Evolutionary conservation across 2,329 filamentous ascomycete genomes (phyloP).

Genomic region (Aspergillus japonicus): DNA sequence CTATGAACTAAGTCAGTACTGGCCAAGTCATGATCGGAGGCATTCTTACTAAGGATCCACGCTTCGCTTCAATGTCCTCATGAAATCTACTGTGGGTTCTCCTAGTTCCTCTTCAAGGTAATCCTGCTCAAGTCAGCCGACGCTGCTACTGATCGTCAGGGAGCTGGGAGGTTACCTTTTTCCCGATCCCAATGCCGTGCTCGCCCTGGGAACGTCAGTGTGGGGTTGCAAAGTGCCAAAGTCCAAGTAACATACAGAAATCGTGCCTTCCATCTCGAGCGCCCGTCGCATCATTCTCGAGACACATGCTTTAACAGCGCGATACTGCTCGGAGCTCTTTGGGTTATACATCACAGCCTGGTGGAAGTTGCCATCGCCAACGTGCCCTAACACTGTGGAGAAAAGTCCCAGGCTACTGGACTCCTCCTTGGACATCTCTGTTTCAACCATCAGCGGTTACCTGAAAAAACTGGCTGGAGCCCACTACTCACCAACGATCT

Average conservation of each 20-base stretch:
- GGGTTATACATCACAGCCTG: slow-evolving; percentile 83
- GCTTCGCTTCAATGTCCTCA: slow-evolving; percentile 4
- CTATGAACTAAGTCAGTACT: neutral
- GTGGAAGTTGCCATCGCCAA: slow-evolving; percentile 91
- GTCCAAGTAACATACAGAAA: slow-evolving; percentile 51
- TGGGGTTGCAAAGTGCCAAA: neutral
- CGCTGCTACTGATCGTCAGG: rapidly evolving
- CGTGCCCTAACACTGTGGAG: slow-evolving; percentile 79
- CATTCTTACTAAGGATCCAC: slow-evolving; percentile 1
- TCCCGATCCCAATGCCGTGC: slow-evolving; percentile 79
- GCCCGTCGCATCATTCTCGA: slow-evolving; percentile 82
- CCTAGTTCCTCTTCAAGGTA: slow-evolving; percentile 2
- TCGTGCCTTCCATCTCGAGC: slow-evolving; percentile 86
- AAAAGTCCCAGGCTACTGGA: slow-evolving; percentile 81
- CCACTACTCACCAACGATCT: slow-evolving; percentile 52
- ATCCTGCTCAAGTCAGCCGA: neutral
- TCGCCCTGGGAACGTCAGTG: slow-evolving; percentile 54
- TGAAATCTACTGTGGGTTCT: neutral
- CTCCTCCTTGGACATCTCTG: slow-evolving; percentile 81
- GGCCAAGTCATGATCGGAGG: neutral
- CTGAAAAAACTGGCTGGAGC: too few relatives aligned
- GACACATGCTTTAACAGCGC: slow-evolving; percentile 73
- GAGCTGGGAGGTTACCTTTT: slow-evolving; percentile 55
- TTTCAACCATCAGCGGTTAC: neutral
- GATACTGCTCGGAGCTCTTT: slow-evolving; percentile 63